Conservation (phyloP, 345 rosid species). For the Xanthoceras sorbifolium region DNA sequence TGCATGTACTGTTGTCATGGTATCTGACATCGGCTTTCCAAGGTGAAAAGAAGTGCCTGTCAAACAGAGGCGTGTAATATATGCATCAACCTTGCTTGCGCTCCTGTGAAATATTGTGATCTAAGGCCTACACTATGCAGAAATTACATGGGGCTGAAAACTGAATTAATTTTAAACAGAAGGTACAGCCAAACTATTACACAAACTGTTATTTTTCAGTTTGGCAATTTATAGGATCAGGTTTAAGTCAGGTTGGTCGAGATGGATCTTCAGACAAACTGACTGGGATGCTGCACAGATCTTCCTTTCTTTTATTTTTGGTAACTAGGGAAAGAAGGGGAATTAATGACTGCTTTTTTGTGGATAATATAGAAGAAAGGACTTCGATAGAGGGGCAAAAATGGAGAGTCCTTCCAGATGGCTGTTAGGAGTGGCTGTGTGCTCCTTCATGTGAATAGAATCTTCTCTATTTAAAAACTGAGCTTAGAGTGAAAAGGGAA, state of each 20-base stretch:
- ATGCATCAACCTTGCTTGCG: neutral
- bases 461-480: slow-evolving; percentile 12
- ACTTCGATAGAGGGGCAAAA: neutral
- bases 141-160: neutral
- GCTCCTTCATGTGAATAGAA: slow-evolving; percentile 6
- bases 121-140: neutral
- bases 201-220: neutral
- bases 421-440: neutral
- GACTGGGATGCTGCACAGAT: neutral
- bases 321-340: neutral
- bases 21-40: neutral
- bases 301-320: neutral
- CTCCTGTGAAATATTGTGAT: neutral
- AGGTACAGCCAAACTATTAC: neutral
- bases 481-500: neutral
- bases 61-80: neutral
- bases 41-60: neutral
- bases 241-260: neutral
- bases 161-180: neutral
- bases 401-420: neutral
- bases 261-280: neutral
- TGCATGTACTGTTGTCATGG: neutral
- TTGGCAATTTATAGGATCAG: slow-evolving; percentile 2
- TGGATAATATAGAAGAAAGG: neutral
- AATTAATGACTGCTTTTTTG: neutral